Conservation (phyloP, 805 yeast species). For the Wickerhamiella kazuoi region DNA sequence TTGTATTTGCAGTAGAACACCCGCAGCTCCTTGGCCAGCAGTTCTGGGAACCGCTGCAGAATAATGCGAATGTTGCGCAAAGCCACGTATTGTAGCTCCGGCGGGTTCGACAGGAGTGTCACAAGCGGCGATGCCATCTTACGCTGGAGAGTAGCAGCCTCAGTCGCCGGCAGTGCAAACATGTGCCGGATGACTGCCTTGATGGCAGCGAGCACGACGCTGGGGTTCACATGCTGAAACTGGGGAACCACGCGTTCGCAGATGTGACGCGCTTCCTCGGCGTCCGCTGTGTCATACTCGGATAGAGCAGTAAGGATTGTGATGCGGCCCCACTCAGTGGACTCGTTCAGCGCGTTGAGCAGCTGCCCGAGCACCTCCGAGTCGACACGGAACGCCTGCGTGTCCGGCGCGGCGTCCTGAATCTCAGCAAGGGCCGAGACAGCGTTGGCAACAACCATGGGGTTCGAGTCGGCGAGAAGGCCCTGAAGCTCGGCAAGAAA, state of each 20-base stretch:
- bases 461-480: slow-evolving; percentile 71
- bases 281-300: slow-evolving; percentile 41
- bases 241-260: slow-evolving; percentile 86
- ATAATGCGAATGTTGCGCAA: slow-evolving; percentile 78
- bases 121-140: slow-evolving; percentile 75
- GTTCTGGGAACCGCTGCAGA: slow-evolving; percentile 69
- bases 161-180: slow-evolving; percentile 17
- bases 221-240: slow-evolving; percentile 90
- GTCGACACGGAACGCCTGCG: slow-evolving; percentile 28
- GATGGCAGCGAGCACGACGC: slow-evolving; percentile 75
- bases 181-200: slow-evolving; percentile 59
- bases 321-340: slow-evolving; percentile 98
- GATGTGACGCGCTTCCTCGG: slow-evolving; percentile 61
- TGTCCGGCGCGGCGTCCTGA: slow-evolving; percentile 42
- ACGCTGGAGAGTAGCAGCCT: slow-evolving; percentile 33
- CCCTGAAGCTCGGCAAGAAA: slow-evolving; percentile 51
- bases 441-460: slow-evolving; percentile 95
- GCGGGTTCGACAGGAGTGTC: slow-evolving; percentile 70
- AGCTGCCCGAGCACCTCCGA: slow-evolving; percentile 33
- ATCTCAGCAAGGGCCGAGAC: slow-evolving; percentile 75
- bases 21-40: slow-evolving; percentile 61
- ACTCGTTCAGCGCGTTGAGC: slow-evolving; percentile 75
- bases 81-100: slow-evolving; percentile 90
- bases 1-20: slow-evolving; percentile 81
- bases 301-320: slow-evolving; percentile 69